Base-by-base conservation (phyloP, 1,284 basidiomycete species). In the Rhodotorula glutinis region DNA sequence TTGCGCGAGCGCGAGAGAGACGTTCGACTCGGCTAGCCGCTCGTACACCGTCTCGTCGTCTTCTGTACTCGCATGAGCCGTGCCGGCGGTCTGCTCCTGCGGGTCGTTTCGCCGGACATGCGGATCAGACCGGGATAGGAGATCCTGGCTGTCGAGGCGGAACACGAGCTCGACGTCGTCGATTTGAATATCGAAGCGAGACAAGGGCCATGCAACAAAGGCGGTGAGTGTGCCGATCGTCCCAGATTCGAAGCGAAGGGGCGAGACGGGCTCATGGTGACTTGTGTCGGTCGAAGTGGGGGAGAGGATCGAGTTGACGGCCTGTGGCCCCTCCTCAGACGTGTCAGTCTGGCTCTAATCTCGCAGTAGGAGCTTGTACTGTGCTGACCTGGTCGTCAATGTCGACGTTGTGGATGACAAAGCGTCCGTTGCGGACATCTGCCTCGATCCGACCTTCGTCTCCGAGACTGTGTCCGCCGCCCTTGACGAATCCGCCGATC, bases 361-460 rank as follows among this genome's bases (percentile, higher is more conserved):
- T 9, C 10, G 4, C 25, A 51, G 5, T 14, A 41, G 4, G 23
- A 38, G 21, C 41, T 27, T 10, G 30, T 13, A 38, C 4, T 19
- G 11, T 25, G 40, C 60, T 54, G 27, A 65, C 63, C 30, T 30
- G 46, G 19, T 57, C 46, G 40, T 65, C 63, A 4, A 69, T 47
- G 23, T 69, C 86, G 54, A 97, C 81, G 73, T 91, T 86, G 70
- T 88, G 87, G 40, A 97, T 84, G 79, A 93, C 90, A 21, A 97
- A 86, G 76, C 85, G 87, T 21, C 94, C 94, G 54, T 87, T 89
- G 13, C 90, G 88, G 74, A 97, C 88, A 78, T 95, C 92, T 30
- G 92, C 90, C 75, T 96, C 92, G 75, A 97, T 88, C 78, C 92
- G 87, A 65, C 88, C 85, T 58, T 86, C 82, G 79, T 96, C 25